Evolutionary conservation across 139 green algal genomes (phyloP).

Genomic region (Chlamydomonas incerta): DNA sequence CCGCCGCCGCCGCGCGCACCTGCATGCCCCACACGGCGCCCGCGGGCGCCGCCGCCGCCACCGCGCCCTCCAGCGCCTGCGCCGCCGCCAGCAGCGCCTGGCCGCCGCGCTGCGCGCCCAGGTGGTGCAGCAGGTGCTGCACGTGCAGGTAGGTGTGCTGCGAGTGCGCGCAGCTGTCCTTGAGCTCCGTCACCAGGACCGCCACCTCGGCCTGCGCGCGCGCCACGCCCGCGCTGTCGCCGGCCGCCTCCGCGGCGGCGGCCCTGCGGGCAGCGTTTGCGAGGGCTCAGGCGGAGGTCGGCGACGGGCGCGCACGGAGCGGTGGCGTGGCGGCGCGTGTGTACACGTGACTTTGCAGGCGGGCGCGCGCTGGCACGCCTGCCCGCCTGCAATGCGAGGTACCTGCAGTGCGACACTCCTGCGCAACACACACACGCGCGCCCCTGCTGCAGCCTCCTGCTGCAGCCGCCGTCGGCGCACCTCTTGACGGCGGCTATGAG

Average conservation of each 20-base stretch:
- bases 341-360: too few species aligned
- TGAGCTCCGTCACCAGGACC: constrained; percentile 58
- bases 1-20: neutral
- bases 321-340: too few species aligned
- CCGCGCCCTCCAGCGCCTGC: constrained; percentile 26
- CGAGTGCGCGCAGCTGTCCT: constrained; percentile 64
- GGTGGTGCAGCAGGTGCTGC: constrained; percentile 40
- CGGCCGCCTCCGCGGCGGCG: neutral
- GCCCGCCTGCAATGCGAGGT: too few species aligned
- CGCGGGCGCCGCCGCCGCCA: constrained; percentile 2
- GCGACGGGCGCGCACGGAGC: too few species aligned
- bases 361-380: too few species aligned
- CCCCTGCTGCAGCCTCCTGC: neutral
- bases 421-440: too few species aligned
- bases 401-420: too few species aligned
- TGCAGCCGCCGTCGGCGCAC: neutral
- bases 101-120: constrained; percentile 11
- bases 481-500: neutral
- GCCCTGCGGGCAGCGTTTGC: too few species aligned
- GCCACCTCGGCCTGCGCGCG: constrained; percentile 20
- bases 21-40: constrained; percentile 31
- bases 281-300: too few species aligned
- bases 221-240: too few species aligned
- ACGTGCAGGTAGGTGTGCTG: constrained; percentile 83
- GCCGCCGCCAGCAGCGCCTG: constrained; percentile 19